These are phyloP conservation scores for Fusarium buxicola DNA, from an alignment of 2,329 filamentous ascomycete species.

Conservation along the genomic window DNA sequence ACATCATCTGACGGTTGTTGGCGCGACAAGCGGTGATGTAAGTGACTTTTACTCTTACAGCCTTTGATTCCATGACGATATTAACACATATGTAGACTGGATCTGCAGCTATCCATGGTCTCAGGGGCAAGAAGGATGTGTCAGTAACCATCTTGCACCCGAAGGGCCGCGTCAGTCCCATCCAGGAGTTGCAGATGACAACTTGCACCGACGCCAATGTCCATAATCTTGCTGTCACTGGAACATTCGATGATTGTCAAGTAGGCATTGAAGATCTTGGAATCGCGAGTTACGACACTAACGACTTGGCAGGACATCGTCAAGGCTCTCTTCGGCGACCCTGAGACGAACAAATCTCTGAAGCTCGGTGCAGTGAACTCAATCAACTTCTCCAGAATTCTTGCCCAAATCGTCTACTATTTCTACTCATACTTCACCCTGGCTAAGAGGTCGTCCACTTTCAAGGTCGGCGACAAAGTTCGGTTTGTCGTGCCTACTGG, in stretches of 20 bases:
- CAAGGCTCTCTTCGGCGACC: conserved; percentile 90
- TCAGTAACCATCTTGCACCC: conserved; percentile 96
- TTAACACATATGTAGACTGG: conserved; percentile 67
- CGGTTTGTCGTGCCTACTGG: conserved; percentile 93
- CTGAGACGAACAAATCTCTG: conserved; percentile 82
- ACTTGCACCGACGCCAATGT: conserved; percentile 92
- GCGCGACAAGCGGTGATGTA: conserved; percentile 82
- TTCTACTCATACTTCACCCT: conserved; percentile 94
- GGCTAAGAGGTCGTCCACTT: conserved; percentile 67
- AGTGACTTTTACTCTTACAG: conserved; percentile 8
- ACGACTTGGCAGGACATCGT: conserved; percentile 67
- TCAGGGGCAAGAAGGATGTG: conserved; percentile 95
- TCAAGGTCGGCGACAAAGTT: conserved; percentile 74
- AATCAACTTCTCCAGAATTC: conserved; percentile 95
- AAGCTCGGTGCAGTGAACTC: conserved; percentile 95
- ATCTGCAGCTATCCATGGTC: conserved; percentile 94
- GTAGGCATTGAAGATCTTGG: conserved; percentile 52
- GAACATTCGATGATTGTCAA: conserved; percentile 97
- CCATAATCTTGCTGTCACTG: conserved; percentile 89
- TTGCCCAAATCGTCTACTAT: conserved; percentile 98
- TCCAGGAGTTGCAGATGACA: conserved; percentile 98
- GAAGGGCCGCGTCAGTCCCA: conserved; percentile 87
- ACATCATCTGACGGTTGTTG: conserved; percentile 87
- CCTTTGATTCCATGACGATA: not conserved
- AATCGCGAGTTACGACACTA: not conserved